A percentile compares a stretch with the other conserved stretches of the same genome.
phyloP scores from a whole-genome alignment of 2,329 filamentous ascomycete species.

The Fusarium caatingaense region DNA sequence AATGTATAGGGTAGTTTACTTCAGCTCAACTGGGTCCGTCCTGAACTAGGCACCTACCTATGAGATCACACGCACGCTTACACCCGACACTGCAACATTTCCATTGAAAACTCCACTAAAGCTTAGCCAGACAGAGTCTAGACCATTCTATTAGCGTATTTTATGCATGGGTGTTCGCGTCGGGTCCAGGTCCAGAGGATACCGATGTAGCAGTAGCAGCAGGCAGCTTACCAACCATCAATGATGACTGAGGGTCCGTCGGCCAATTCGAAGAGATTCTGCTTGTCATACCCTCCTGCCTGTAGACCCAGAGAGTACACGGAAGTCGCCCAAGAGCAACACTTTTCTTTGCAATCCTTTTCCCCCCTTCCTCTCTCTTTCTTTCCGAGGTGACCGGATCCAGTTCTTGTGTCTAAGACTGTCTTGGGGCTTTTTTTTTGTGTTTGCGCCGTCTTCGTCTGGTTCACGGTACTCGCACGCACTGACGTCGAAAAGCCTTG shows the following conservation, averaged over 20 bases:
- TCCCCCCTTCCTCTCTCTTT: not conserved
- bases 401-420: slow-evolving; percentile 14
- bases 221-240: slow-evolving; percentile 40
- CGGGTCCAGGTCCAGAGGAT: slow-evolving; percentile 5
- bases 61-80: not conserved
- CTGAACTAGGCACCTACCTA: not conserved
- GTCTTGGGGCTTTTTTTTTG: not conserved
- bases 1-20: slow-evolving; percentile 7
- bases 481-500: slow-evolving; percentile 26
- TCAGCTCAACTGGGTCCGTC: not conserved
- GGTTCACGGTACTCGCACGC: slow-evolving; percentile 12
- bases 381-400: slow-evolving; percentile 18
- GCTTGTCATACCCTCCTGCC: slow-evolving; percentile 20
- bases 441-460: slow-evolving; percentile 2
- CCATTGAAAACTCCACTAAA: slow-evolving; percentile 23
- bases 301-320: not conserved
- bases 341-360: not conserved
- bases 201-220: slow-evolving; percentile 24
- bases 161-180: slow-evolving; percentile 21
- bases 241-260: slow-evolving; percentile 12
- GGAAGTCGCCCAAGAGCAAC: slow-evolving; percentile 29
- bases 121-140: not conserved
- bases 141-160: slow-evolving; percentile 16
- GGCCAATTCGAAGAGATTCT: slow-evolving; percentile 34
- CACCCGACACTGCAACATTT: slow-evolving; percentile 19